Evolutionary conservation across 1,284 basidiomycete genomes (phyloP).

Genomic region (Serendipita sp.): DNA sequence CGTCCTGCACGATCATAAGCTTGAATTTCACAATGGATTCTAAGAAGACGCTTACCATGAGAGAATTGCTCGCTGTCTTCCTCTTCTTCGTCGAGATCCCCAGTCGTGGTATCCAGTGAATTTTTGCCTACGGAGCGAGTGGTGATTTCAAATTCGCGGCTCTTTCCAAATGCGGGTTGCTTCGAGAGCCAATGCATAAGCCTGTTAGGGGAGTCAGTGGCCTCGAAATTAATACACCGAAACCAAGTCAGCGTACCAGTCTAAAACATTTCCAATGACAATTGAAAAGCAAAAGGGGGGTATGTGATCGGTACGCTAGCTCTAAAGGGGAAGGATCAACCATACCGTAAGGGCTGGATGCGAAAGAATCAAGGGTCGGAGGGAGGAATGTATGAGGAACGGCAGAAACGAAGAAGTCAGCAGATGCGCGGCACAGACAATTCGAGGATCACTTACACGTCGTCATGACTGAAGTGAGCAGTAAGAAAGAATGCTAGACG

Average conservation of each 20-base stretch:
- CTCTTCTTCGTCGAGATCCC: slow-evolving; percentile 65
- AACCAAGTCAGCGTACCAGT: slow-evolving; percentile 6
- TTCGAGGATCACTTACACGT: slow-evolving; percentile 20
- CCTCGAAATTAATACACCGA: background rate
- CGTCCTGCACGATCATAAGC: slow-evolving; percentile 38
- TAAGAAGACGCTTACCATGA: background rate
- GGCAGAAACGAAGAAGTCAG: slow-evolving; percentile 10
- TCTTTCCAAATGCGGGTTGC: slow-evolving; percentile 14
- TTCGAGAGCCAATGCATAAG: slow-evolving; percentile 14
- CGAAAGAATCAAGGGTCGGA: background rate
- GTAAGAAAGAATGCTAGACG: slow-evolving; percentile 67
- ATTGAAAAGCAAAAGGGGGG: background rate
- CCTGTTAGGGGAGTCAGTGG: background rate
- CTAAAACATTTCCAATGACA: background rate
- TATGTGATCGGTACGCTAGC: background rate
- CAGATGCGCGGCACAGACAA: slow-evolving; percentile 9
- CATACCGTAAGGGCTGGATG: slow-evolving; percentile 8
- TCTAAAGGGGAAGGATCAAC: background rate
- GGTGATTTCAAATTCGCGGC: slow-evolving; percentile 68
- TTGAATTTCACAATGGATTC: background rate
- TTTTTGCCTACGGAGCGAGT: slow-evolving; percentile 52
- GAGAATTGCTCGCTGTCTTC: slow-evolving; percentile 34
- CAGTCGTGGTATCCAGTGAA: slow-evolving; percentile 47
- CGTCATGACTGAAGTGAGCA: slow-evolving; percentile 71
- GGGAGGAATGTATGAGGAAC: background rate